Base-by-base conservation (phyloP, 83 land plant genomes). In the Picea abies region DNA sequence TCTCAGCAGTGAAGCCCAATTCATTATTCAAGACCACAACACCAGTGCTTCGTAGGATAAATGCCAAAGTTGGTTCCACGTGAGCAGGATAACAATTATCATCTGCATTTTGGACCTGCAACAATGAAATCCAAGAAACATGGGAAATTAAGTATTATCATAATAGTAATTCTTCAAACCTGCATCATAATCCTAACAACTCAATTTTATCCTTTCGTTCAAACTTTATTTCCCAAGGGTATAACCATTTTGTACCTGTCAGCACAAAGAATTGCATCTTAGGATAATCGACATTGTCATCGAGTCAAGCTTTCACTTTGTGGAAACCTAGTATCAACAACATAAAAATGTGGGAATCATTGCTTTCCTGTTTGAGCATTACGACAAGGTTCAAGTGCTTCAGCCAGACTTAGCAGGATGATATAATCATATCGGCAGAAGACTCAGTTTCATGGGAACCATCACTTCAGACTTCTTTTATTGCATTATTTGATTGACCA, bases 91-190 rank as follows among this genome's bases (percentile, higher is more conserved):
- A 97, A 35, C 56, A n/a, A 82, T 97, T 97, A 84, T 97, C 99
- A 93, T 97, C 99, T 44, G 99, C 99, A 92, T 97, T 97, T 85
- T 97, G 99, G 60, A 97, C 93, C 99, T 97, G 92, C 81, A 80
- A 22, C 63, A 83, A 76, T 68, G 20, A 3, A 37, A 83, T 70
- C 20, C 22, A 72, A 72, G 23, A 44, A 41, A 72, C n/a, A 72
- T 72, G 76, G 44, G 11, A 39, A 41, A 72, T 4, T 6, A 41
- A 37, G 10, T 5, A 19, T 19, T 72, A 17, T 39, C 19, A 83
- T 15, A 60, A 76, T 22, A 56, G 9, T 39, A 60, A 73, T 10
- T 39, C 25, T 20, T 20, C 20, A 37, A 20, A 1, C 39, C 77
- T 44, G 23, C 58, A 73, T 44, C 49, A 44, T 44, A 8, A 44